Evolutionary conservation across 805 yeast species (phyloP), one percentile per base, ranked within the genome.

Genomic region (Saccharomycopsis sp.): DNA sequence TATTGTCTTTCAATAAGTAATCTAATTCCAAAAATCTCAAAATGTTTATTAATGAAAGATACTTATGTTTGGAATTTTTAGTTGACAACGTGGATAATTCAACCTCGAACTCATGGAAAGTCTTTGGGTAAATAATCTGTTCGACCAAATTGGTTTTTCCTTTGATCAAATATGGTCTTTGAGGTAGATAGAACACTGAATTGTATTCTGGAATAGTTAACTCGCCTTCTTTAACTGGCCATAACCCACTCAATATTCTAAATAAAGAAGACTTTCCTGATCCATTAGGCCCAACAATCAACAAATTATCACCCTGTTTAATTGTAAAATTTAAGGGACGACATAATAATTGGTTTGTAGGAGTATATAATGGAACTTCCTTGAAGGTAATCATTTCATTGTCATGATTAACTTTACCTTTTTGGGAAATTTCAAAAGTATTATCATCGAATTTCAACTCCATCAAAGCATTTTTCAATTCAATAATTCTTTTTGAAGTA

Each of bases 201-300:
- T 52, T 49, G 36, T 49, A 53, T 42, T 74, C 76, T 5, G 94
- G 94, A 21, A 83, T 73, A 4, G 70, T 70, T 30, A 84, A 69
- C 19, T 62, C 58, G 25, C 72, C 73, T 3, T 64, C 61, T 34
- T 70, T 64, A 17, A 87, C 78, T 2, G 92, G 94, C 97, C 97
- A 88, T 49, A 88, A 66, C 0, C 96, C 96, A 41, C 96, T 96
- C 35, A 88, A 69, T 52, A 88, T 74, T 55, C 97, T 72, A 59
- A 88, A 88, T 42, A 88, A 63, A 0, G 96, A 88, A 0, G 96
- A 87, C 61, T 88, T 88, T 21, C 97, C 97, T 48, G 95, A 83
- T 1, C 97, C 97, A 55, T 88, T 88, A 12, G 96, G 96, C 0
- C 97, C 97, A 8, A 89, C 87, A 55, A 88, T 87, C 39, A 88